Percentiles rank a stretch among this genome's conserved stretches.
These are phyloP conservation scores for Exophiala viscosa DNA, from an alignment of 2,329 filamentous ascomycete species.

Conservation along the genomic window DNA sequence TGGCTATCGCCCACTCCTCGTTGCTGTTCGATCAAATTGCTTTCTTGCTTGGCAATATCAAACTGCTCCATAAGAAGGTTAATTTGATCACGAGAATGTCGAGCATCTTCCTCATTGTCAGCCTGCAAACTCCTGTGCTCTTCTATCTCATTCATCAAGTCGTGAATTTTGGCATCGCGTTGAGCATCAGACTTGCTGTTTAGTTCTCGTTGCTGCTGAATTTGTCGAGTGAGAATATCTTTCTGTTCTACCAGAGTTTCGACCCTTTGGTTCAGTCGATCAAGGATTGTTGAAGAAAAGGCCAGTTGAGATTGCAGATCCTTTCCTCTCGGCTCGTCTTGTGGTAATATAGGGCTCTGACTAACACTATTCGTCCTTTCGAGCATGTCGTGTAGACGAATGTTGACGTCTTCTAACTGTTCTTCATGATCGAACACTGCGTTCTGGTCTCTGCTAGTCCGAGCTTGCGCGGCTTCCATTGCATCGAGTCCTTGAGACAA, in stretches of 20 bases:
- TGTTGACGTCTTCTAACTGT: slow-evolving; percentile 61
- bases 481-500: slow-evolving; percentile 63
- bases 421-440: slow-evolving; percentile 46
- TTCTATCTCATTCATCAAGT: slow-evolving; percentile 47
- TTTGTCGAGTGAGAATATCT: slow-evolving; percentile 80
- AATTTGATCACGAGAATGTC: slow-evolving; percentile 40
- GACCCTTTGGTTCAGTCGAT: slow-evolving; percentile 73
- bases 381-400: slow-evolving; percentile 60
- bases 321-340: slow-evolving; percentile 55
- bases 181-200: slow-evolving; percentile 77
- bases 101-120: slow-evolving; percentile 45
- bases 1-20: slow-evolving; percentile 32
- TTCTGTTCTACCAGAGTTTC: slow-evolving; percentile 81
- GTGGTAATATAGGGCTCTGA: slow-evolving; percentile 50
- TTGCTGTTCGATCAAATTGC: slow-evolving; percentile 35
- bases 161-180: slow-evolving; percentile 47
- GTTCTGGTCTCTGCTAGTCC: slow-evolving; percentile 33
- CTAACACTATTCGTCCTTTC: slow-evolving; percentile 41
- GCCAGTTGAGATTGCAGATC: slow-evolving; percentile 65
- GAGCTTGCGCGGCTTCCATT: slow-evolving; percentile 57
- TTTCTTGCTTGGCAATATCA: slow-evolving; percentile 38
- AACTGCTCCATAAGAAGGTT: slow-evolving; percentile 42
- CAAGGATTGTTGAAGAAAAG: slow-evolving; percentile 74
- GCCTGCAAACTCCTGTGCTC: slow-evolving; percentile 64
- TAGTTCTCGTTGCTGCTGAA: slow-evolving; percentile 90